phyloP scores from a whole-genome alignment of 2,329 filamentous ascomycete genomes.

The Trichophyton simii region DNA sequence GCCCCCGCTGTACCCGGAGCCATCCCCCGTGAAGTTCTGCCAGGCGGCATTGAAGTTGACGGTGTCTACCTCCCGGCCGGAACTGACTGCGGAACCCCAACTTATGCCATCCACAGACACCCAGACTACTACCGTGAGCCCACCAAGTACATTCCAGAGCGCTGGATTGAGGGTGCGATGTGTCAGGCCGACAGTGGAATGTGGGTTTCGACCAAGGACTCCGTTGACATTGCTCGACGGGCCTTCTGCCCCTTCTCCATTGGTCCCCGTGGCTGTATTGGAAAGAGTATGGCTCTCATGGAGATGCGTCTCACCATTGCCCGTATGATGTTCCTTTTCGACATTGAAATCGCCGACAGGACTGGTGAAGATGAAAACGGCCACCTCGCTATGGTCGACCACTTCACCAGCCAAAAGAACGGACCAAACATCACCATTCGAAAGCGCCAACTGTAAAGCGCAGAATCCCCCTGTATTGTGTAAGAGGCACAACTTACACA shows the following conservation, averaged over 20 bases:
- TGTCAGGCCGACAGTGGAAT: constrained; percentile 10
- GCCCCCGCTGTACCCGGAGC: constrained; percentile 19
- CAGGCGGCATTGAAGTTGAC: constrained; percentile 23
- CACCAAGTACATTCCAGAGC: constrained; percentile 22
- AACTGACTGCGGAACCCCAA: constrained; percentile 21
- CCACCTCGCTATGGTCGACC: constrained; percentile 12
- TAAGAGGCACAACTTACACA: neutral
- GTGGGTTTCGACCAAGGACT: constrained; percentile 13
- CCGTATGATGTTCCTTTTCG: constrained; percentile 30
- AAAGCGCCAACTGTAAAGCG: constrained; percentile 7
- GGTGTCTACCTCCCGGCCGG: constrained; percentile 22
- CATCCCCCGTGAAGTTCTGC: constrained; percentile 21
- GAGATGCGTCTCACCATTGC: constrained; percentile 33
- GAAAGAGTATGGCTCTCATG: constrained; percentile 35
- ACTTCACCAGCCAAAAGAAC: constrained; percentile 14
- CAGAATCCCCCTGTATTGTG: neutral
- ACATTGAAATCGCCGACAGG: constrained; percentile 19
- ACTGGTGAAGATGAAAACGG: constrained; percentile 10
- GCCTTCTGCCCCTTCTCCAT: constrained; percentile 26
- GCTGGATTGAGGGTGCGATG: constrained; percentile 23
- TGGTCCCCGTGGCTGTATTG: constrained; percentile 33
- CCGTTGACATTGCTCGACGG: constrained; percentile 36
- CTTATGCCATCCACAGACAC: constrained; percentile 26
- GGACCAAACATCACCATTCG: constrained; percentile 13
- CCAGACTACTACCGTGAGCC: constrained; percentile 23